These are phyloP conservation scores for Nitzschia inconspicua DNA, from an alignment of 108 stramenopile genomes.

Conservation along the genomic window DNA sequence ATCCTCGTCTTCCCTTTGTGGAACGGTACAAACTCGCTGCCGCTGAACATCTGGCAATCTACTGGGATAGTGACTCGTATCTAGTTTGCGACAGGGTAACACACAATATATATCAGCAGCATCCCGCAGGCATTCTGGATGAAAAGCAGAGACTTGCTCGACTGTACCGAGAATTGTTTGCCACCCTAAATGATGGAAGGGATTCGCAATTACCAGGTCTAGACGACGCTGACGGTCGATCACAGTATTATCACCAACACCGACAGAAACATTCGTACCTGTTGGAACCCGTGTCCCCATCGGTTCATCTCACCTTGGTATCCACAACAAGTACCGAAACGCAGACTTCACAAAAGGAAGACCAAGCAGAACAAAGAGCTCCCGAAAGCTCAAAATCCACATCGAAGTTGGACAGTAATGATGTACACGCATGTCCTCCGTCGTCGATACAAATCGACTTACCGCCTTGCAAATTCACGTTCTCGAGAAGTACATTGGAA, in stretches of 20 bases:
- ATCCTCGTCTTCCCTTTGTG: slow-evolving; percentile 2
- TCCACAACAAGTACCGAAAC: background rate
- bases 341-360: background rate
- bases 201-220: background rate
- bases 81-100: slow-evolving; percentile 11
- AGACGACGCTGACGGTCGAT: background rate
- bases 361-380: background rate
- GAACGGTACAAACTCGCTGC: slow-evolving; percentile 42
- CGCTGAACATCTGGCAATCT: slow-evolving; percentile 50
- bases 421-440: slow-evolving; percentile 10
- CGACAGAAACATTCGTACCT: slow-evolving; percentile 42
- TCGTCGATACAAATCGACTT: slow-evolving; percentile 22
- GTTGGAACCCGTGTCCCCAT: slow-evolving; percentile 66
- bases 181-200: background rate
- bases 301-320: slow-evolving; percentile 42
- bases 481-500: slow-evolving; percentile 54
- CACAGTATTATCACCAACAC: background rate
- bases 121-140: background rate
- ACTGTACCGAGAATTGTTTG: slow-evolving; percentile 16
- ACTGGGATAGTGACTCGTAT: slow-evolving; percentile 52
- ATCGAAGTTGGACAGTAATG: background rate
- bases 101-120: background rate
- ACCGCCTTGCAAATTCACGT: slow-evolving; percentile 47
- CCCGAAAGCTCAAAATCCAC: background rate
- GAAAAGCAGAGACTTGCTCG: background rate